Evolutionary conservation across 2,329 filamentous ascomycete genomes (phyloP), one percentile per base, ranked within the genome.

Genomic region (Alternaria panax): DNA sequence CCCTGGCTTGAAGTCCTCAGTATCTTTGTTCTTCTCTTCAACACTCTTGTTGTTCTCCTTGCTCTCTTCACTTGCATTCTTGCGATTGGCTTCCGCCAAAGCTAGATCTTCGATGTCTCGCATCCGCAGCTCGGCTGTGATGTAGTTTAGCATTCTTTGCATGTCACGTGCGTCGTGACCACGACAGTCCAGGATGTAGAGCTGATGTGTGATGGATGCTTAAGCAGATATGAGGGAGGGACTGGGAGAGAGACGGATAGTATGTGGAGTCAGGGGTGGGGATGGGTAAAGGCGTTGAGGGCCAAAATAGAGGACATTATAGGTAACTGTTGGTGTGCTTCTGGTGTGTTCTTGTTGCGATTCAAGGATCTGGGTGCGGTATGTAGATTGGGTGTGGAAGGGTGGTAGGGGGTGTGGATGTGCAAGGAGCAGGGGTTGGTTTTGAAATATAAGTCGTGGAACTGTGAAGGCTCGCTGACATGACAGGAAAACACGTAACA

Each of bases 131-230:
- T 54, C 52, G 16, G 52, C 52, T 1, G 7, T 30, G 16, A 54
- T 40, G 7, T 54, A 54, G 42, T 54, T 54, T 0, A 54, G 22
- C n/a, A 42, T 55, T 20, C 43, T 16, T 30, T 55, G 43, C 53
- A 55, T 55, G 3, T 55, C 53, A 5, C 53, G 53, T 18, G 53
- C 53, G 27, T 55, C 53, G 18, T 55, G 42, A 36, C 53, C 53
- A n/a, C 45, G 53, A 25, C 53, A 55, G 25, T 55, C 32, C 24
- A 55, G 45, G 8, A 55, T 47, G 30, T 25, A 24, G 9, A 55
- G 53, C 8, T 50, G 53, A 16, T 55, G 36, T 16, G 53, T 32
- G 22, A 55, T 27, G 0, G 53, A 55, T 2, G n/a, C 14, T 14
- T 27, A 25, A 5, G 53, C 24, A 2, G 53, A 24, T 9, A 50